These are phyloP conservation scores for Acorus gramineus DNA, from an alignment of 106 monocot genomes.

Conservation along the genomic window DNA sequence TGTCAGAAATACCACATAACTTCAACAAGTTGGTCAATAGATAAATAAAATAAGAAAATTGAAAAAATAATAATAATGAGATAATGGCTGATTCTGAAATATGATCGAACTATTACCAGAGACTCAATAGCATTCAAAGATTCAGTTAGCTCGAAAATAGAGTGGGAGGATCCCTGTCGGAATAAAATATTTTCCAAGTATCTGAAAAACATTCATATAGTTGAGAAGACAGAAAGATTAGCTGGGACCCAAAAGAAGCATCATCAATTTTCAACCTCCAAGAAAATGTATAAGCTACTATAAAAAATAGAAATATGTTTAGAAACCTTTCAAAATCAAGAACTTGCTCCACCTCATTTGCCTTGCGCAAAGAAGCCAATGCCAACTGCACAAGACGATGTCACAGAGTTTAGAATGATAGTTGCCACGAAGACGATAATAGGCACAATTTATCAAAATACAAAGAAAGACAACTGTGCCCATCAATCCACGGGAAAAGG, in stretches of 20 bases:
- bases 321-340: conserved; percentile 79
- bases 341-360: conserved; percentile 56
- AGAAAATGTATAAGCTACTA: not conserved
- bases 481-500: no score
- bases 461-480: no score
- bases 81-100: not conserved
- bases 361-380: conserved; percentile 57
- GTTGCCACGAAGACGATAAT: not conserved
- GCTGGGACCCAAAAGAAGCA: not conserved
- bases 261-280: not conserved
- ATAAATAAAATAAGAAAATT: not conserved
- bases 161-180: conserved; percentile 25
- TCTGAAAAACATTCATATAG: conserved; percentile 23
- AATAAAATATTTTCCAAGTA: conserved; percentile 49
- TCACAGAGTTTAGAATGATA: not conserved
- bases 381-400: conserved; percentile 46
- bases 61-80: not conserved
- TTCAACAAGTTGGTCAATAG: not conserved
- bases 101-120: conserved; percentile 35
- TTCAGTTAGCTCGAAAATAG: conserved; percentile 28
- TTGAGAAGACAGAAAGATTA: not conserved
- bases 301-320: not conserved
- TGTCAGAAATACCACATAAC: no score
- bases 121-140: conserved; percentile 42
- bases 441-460: no score